Evolutionary conservation across 768 basidiomycete genomes (phyloP).

Genomic region (Sutorius australiensis): DNA sequence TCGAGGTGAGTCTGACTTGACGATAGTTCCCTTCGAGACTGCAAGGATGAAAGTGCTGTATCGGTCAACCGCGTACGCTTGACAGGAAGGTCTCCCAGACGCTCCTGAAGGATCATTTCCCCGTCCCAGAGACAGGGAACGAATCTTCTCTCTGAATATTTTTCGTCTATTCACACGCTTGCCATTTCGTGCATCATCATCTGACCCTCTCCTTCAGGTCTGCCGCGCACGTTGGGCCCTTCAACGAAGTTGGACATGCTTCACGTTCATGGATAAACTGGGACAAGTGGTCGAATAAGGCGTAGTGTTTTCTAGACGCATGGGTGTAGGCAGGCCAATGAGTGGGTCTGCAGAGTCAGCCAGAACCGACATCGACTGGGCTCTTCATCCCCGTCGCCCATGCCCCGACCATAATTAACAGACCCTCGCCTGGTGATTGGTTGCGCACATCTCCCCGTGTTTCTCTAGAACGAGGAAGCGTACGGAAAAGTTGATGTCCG

Average conservation of each 20-base stretch:
- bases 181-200: neutral
- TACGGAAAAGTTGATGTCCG: slow-evolving; percentile 4
- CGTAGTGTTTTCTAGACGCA: neutral
- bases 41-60: slow-evolving; percentile 25
- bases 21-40: neutral
- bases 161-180: neutral
- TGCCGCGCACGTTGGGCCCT: neutral
- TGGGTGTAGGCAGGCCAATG: neutral
- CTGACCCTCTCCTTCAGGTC: slow-evolving; percentile 13
- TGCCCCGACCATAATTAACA: neutral
- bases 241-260: neutral
- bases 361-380: neutral
- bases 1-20: slow-evolving; percentile 6
- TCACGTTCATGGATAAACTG: neutral
- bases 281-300: neutral
- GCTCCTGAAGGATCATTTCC: slow-evolving; percentile 28
- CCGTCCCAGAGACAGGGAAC: slow-evolving; percentile 13
- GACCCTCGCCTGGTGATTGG: slow-evolving; percentile 2
- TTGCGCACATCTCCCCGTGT: slow-evolving; percentile 8
- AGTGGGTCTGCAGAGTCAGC: neutral
- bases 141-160: slow-evolving; percentile 35
- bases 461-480: slow-evolving; percentile 11
- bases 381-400: slow-evolving; percentile 1
- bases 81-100: slow-evolving; percentile 27
- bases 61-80: slow-evolving; percentile 9